A percentile compares a stretch with the other conserved stretches of the same genome.
These are phyloP conservation scores for Microbotryum scabiosae DNA, from an alignment of 1,284 basidiomycete species.

Conservation along the genomic window DNA sequence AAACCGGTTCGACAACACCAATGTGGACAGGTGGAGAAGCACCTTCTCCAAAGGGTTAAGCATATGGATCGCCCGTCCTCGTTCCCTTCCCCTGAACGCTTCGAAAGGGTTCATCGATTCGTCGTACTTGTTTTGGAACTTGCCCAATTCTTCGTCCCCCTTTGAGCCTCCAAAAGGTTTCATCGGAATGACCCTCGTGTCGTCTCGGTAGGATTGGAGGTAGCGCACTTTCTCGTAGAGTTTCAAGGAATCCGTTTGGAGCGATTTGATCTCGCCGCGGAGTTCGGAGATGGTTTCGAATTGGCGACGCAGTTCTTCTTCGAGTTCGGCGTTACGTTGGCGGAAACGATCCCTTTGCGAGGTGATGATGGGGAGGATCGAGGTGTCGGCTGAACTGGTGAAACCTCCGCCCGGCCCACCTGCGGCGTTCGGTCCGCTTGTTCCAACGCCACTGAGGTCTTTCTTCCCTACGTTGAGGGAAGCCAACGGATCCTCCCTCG, in stretches of 20 bases:
- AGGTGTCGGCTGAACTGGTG: conserved; percentile 55
- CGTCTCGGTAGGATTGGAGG: conserved; percentile 82
- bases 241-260: conserved; percentile 88
- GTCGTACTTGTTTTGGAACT: conserved; percentile 85
- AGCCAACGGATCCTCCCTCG: conserved; percentile 51
- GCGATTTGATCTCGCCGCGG: conserved; percentile 72
- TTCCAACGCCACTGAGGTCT: conserved; percentile 22
- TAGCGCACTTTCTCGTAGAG: conserved; percentile 94
- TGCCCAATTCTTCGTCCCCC: conserved; percentile 64
- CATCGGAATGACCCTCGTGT: conserved; percentile 28
- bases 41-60: conserved; percentile 86
- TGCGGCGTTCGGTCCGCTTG: conserved; percentile 5
- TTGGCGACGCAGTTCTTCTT: conserved; percentile 93
- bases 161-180: conserved; percentile 27
- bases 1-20: conserved; percentile 74
- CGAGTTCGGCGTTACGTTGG: conserved; percentile 88
- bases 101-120: conserved; percentile 97
- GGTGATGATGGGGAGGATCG: conserved; percentile 91
- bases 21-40: conserved; percentile 72
- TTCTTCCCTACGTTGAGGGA: conserved; percentile 63
- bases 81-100: conserved; percentile 89
- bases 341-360: conserved; percentile 92
- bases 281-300: conserved; percentile 87
- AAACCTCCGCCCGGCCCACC: neutral
- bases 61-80: conserved; percentile 77